Evolutionary conservation across 2,329 filamentous ascomycete species (phyloP).

Genomic region (Ceratocystis cacaofunesta): DNA sequence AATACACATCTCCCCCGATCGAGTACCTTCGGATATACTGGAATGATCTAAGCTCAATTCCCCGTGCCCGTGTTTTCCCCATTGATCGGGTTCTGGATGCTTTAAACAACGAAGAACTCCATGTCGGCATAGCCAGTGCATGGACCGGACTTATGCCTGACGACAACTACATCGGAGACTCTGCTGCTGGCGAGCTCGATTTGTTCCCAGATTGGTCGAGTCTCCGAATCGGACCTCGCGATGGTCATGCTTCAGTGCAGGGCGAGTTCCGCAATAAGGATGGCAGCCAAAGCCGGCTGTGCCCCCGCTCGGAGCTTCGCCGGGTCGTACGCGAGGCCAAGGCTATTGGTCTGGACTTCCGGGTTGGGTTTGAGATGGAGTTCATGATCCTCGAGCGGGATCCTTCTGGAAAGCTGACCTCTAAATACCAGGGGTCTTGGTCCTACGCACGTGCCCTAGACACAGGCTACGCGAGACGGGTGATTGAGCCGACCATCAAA

Average conservation of each 20-base stretch:
- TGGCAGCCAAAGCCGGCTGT: constrained; percentile 37
- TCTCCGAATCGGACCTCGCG: constrained; percentile 42
- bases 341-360: constrained; percentile 30
- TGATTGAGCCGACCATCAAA: constrained; percentile 51
- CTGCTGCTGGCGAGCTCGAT: constrained; percentile 49
- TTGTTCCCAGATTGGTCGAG: constrained; percentile 51
- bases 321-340: constrained; percentile 37
- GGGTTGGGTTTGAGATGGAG: constrained; percentile 71
- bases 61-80: constrained; percentile 53
- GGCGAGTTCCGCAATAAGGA: constrained; percentile 48
- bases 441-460: constrained; percentile 14
- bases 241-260: constrained; percentile 50
- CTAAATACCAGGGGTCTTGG: constrained; percentile 43
- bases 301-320: constrained; percentile 51
- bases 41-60: constrained; percentile 60
- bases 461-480: constrained; percentile 29
- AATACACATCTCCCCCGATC: neutral
- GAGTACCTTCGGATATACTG: constrained; percentile 61
- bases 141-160: constrained; percentile 53
- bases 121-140: constrained; percentile 49
- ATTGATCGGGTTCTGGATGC: constrained; percentile 39
- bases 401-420: constrained; percentile 33
- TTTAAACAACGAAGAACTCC: constrained; percentile 30
- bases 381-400: constrained; percentile 14
- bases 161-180: constrained; percentile 41